Conservation (phyloP, 2,329 filamentous ascomycete genomes). For the Ascosphaera pollenicola region DNA sequence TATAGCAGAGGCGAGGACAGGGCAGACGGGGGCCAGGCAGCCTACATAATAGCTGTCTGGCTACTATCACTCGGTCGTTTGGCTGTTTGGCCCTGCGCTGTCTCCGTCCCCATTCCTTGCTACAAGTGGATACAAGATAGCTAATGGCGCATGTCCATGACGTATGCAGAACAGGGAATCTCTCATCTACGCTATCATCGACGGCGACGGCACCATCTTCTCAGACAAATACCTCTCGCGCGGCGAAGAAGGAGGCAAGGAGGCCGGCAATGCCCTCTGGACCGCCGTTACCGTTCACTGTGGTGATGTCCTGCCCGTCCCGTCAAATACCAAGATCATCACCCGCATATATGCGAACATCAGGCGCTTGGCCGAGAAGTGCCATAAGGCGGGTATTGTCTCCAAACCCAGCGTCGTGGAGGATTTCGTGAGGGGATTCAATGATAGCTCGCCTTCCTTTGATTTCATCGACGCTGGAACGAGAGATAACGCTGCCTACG, state of each 20-base stretch:
- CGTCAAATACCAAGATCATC: constrained; percentile 26
- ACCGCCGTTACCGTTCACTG: constrained; percentile 22
- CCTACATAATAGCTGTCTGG: constrained; percentile 24
- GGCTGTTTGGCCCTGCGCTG: neutral
- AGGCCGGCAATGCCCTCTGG: constrained; percentile 29
- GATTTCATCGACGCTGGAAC: constrained; percentile 27
- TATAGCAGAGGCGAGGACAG: constrained; percentile 25
- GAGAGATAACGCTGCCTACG: constrained; percentile 22
- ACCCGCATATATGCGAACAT: constrained; percentile 32
- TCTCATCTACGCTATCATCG: constrained; percentile 31
- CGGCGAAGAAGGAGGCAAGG: constrained; percentile 30
- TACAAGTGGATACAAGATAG: neutral
- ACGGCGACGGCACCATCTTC: constrained; percentile 35
- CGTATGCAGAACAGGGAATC: constrained; percentile 26
- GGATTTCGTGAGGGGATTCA: constrained; percentile 34
- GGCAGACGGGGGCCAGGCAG: constrained; percentile 24
- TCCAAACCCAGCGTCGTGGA: constrained; percentile 21
- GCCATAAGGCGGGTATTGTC: constrained; percentile 24
- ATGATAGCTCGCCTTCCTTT: constrained; percentile 26
- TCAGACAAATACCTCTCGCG: constrained; percentile 26
- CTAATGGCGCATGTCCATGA: constrained; percentile 2
- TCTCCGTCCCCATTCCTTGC: neutral
- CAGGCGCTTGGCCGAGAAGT: constrained; percentile 26
- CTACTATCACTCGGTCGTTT: constrained; percentile 19
- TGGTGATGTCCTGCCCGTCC: constrained; percentile 16